These are phyloP conservation scores for Phytophthora pinifolia DNA, from an alignment of 352 stramenopile species.

Conservation along the genomic window DNA sequence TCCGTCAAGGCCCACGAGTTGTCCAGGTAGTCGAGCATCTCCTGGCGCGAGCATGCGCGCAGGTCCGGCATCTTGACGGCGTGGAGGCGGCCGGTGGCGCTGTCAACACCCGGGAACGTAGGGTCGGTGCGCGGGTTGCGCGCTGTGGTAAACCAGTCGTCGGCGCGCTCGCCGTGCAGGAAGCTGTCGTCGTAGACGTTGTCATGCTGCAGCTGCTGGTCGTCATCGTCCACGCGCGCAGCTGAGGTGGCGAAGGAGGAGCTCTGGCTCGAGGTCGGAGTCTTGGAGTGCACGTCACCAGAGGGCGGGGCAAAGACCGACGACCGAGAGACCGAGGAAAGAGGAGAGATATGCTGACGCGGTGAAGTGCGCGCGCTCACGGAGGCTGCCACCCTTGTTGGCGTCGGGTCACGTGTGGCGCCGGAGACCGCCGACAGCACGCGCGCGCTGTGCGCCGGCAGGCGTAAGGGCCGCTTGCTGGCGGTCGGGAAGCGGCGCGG, in stretches of 20 bases:
- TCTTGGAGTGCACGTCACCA: slow-evolving; percentile 15
- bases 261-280: slow-evolving; percentile 14
- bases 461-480: slow-evolving; percentile 58
- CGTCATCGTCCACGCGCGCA: slow-evolving; percentile 19
- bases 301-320: background rate
- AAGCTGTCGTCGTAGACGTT: slow-evolving; percentile 57
- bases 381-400: slow-evolving; percentile 27
- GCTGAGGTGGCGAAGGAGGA: slow-evolving; percentile 32
- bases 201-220: slow-evolving; percentile 16
- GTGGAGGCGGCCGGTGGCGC: slow-evolving; percentile 40
- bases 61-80: slow-evolving; percentile 88
- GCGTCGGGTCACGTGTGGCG: slow-evolving; percentile 14
- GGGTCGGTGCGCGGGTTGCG: slow-evolving; percentile 57
- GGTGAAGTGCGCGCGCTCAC: slow-evolving; percentile 22
- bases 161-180: slow-evolving; percentile 56
- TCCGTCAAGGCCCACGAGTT: slow-evolving; percentile 96
- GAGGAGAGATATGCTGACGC: background rate
- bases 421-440: slow-evolving; percentile 8
- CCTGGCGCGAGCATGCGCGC: slow-evolving; percentile 69
- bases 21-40: slow-evolving; percentile 94
- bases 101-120: slow-evolving; percentile 57
- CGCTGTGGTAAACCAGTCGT: slow-evolving; percentile 77
- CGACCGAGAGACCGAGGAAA: background rate
- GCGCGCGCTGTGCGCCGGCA: slow-evolving; percentile 4
- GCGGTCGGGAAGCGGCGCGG: slow-evolving; percentile 76